Evolutionary conservation across 2,329 filamentous ascomycete genomes (phyloP).

Genomic region (Aspergillus sergii): DNA sequence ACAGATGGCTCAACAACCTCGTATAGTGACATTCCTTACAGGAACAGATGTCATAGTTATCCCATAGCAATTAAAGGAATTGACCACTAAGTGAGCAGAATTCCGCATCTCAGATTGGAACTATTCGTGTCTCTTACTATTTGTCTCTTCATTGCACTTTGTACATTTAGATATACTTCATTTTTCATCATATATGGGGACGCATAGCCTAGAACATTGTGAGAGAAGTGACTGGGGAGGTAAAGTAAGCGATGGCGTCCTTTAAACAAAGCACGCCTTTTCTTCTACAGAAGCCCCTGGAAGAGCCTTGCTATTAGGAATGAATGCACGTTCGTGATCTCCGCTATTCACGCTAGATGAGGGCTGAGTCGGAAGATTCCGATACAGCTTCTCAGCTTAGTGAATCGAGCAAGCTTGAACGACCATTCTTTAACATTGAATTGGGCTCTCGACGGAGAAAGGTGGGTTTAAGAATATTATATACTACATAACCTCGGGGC

Average conservation of each 20-base stretch:
- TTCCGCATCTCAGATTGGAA: not conserved
- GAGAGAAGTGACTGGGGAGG: not conserved
- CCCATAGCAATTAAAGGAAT: not conserved
- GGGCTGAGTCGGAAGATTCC: not conserved
- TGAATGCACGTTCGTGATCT: not conserved
- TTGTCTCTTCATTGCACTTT: not conserved
- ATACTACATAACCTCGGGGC: not conserved
- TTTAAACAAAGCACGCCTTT: not conserved
- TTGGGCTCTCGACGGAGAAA: not conserved
- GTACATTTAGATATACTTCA: not conserved
- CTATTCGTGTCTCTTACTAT: not conserved
- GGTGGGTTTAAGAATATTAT: not conserved
- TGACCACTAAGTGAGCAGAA: not conserved
- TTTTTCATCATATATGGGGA: not conserved
- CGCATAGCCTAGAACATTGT: not conserved
- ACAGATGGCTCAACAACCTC: not conserved
- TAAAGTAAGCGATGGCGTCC: not conserved
- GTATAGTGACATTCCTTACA: not conserved
- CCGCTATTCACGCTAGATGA: not conserved
- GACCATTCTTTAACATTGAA: no score
- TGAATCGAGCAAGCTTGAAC: not conserved
- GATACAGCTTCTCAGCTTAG: not conserved
- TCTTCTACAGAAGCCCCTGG: no score
- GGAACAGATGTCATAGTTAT: not conserved
- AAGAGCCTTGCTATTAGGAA: not conserved